phyloP scores from a whole-genome alignment of 2,329 filamentous ascomycete genomes.

The Graphilbum sp. region DNA sequence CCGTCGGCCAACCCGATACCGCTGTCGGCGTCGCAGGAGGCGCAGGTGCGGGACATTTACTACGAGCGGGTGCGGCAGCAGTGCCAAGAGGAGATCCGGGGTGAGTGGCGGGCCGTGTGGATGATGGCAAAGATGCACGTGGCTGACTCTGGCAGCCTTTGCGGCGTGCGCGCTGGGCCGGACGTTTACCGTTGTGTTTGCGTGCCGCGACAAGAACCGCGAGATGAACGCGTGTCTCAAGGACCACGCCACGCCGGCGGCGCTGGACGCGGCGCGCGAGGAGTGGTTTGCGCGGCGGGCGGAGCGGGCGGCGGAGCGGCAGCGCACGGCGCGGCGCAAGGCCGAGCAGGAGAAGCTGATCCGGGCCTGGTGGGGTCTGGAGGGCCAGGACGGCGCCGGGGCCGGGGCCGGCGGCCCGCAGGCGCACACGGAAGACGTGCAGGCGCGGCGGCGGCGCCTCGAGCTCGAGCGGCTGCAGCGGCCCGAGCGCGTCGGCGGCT shows the following conservation, averaged over 20 bases:
- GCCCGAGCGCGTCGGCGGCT: constrained; percentile 39
- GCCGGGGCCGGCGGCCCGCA: constrained; percentile 31
- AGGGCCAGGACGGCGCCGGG: constrained; percentile 4
- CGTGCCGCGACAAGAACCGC: constrained; percentile 62
- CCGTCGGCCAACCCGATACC: constrained; percentile 66
- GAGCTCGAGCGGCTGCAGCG: constrained; percentile 37
- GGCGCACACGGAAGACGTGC: constrained; percentile 16
- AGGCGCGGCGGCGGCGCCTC: constrained; percentile 27
- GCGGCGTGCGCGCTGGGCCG: constrained; percentile 76
- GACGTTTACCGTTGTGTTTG: constrained; percentile 76
- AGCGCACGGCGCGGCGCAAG: constrained; percentile 43
- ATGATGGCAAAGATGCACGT: too few species aligned
- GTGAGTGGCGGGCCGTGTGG: too few species aligned
- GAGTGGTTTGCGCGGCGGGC: constrained; percentile 79
- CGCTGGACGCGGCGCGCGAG: constrained; percentile 75
- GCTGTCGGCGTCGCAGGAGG: constrained; percentile 65
- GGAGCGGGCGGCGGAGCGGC: constrained; percentile 50
- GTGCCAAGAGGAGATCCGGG: constrained; percentile 66
- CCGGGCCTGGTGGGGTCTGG: constrained; percentile 49
- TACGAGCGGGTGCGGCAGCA: constrained; percentile 60
- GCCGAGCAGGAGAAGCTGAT: constrained; percentile 48
- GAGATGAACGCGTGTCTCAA: constrained; percentile 94
- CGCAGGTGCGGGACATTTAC: constrained; percentile 66
- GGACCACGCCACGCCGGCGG: constrained; percentile 62
- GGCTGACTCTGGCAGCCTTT: constrained; percentile 47